A percentile compares a stretch with the other conserved stretches of the same genome.
Evolutionary conservation across 306 rosid genomes (phyloP).

Genomic region (Bauhinia variegata): DNA sequence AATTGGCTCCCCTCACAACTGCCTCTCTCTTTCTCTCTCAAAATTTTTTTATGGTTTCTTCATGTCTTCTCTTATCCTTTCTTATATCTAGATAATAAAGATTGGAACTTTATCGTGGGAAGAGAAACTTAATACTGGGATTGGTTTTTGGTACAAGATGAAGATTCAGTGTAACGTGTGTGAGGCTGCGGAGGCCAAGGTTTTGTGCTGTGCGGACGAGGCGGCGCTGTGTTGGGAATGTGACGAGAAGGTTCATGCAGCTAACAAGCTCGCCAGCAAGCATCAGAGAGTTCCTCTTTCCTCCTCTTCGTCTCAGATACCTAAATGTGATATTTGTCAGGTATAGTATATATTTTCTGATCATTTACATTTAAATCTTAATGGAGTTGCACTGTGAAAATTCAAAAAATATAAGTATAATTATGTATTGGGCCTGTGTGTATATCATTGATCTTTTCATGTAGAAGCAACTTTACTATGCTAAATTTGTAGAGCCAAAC

Average conservation of each 20-base stretch:
- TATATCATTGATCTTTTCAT: neutral
- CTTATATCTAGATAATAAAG: neutral
- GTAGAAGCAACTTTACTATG: neutral
- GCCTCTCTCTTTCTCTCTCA: constrained; percentile 24
- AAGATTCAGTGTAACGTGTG: constrained; percentile 98
- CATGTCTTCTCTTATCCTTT: neutral
- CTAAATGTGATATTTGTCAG: constrained; percentile 96
- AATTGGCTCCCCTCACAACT: neutral
- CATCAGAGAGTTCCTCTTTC: constrained; percentile 89
- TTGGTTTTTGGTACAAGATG: constrained; percentile 49
- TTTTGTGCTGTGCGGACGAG: constrained; percentile 94
- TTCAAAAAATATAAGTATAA: neutral
- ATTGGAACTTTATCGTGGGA: neutral
- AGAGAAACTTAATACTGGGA: neutral
- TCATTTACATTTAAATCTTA: neutral
- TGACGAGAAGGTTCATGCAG: constrained; percentile 90
- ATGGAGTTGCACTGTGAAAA: neutral
- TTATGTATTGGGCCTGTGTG: neutral
- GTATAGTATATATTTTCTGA: constrained; percentile 31
- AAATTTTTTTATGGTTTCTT: constrained; percentile 12
- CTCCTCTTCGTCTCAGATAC: constrained; percentile 71
- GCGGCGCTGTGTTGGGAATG: constrained; percentile 93
- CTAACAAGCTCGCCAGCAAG: constrained; percentile 89
- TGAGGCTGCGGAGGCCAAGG: constrained; percentile 85
- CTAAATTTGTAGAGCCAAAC: neutral